These are phyloP conservation scores for Fusarium anguioides DNA, from an alignment of 2,329 filamentous ascomycete genomes.

Conservation along the genomic window DNA sequence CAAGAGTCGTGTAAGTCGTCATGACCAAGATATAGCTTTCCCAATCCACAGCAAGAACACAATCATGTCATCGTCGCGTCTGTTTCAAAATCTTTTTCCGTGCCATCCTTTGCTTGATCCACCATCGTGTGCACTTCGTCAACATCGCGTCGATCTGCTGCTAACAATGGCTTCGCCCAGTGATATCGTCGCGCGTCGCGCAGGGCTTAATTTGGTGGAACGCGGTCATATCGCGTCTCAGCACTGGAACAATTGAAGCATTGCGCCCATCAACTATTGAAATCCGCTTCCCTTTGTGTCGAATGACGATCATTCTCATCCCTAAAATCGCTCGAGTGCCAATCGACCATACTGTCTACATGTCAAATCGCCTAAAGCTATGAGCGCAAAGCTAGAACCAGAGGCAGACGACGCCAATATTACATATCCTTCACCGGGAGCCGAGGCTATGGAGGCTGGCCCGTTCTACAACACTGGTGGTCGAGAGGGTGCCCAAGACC, in stretches of 20 bases:
- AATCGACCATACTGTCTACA: conserved; percentile 8
- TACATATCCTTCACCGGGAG: conserved; percentile 60
- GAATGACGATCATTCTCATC: conserved; percentile 24
- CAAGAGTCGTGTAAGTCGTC: conserved; percentile 51
- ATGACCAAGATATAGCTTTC: conserved; percentile 37
- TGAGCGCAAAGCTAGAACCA: conserved; percentile 52
- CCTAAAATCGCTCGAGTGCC: conserved; percentile 17
- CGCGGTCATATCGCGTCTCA: conserved; percentile 38
- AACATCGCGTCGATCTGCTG: conserved; percentile 39
- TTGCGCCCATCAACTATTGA: conserved; percentile 1
- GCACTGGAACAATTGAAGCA: conserved; percentile 19
- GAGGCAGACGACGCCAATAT: conserved; percentile 52
- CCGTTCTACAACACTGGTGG: conserved; percentile 57
- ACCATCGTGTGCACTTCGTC: conserved; percentile 31
- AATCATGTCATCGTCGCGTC: conserved; percentile 25
- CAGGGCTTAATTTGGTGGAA: conserved; percentile 23
- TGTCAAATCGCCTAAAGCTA: conserved; percentile 27
- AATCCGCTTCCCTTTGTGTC: conserved; percentile 6
- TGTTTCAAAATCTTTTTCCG: conserved; percentile 16
- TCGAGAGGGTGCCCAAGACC: conserved; percentile 50
- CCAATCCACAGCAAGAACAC: conserved; percentile 32
- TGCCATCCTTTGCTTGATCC: conserved; percentile 27
- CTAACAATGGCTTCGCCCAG: conserved; percentile 45
- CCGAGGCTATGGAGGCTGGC: conserved; percentile 56
- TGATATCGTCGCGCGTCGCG: conserved; percentile 44